Percentiles rank a stretch among this genome's conserved stretches.
These are phyloP conservation scores for Xylaria sp. DNA, from an alignment of 2,329 filamentous ascomycete species.

Conservation along the genomic window DNA sequence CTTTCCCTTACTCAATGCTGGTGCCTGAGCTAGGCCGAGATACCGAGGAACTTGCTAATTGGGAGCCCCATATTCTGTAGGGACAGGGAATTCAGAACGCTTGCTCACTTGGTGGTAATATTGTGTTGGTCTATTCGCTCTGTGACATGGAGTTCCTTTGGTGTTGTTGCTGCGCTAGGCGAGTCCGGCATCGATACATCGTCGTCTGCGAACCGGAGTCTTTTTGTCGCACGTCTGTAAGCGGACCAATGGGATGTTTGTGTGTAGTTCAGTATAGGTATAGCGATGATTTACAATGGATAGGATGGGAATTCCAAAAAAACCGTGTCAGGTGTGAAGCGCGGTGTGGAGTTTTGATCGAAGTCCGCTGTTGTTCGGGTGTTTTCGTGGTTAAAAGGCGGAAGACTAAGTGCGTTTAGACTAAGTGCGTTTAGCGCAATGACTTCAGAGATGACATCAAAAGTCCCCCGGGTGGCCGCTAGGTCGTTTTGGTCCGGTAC, in stretches of 20 bases:
- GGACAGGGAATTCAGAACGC: not conserved
- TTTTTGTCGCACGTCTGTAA: slow-evolving; percentile 1
- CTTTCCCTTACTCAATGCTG: not conserved
- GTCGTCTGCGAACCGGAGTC: not conserved
- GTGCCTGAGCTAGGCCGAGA: slow-evolving; percentile 10
- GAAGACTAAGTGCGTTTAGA: no score
- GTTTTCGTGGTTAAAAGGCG: slow-evolving; percentile 5
- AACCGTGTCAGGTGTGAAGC: slow-evolving; percentile 6
- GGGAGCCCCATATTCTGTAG: not conserved
- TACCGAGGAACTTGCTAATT: not conserved
- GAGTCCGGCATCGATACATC: not conserved
- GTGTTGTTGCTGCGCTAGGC: not conserved
- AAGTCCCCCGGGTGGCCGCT: slow-evolving; percentile 10
- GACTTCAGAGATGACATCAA: slow-evolving; percentile 32
- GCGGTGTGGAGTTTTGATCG: slow-evolving; percentile 18
- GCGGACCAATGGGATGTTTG: slow-evolving; percentile 11
- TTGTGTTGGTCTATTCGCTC: not conserved
- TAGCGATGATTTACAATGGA: not conserved
- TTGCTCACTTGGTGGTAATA: not conserved
- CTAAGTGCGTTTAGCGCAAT: not conserved
- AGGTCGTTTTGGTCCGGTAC: slow-evolving; percentile 21
- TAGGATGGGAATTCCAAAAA: slow-evolving; percentile 28
- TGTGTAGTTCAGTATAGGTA: no score
- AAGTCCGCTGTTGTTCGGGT: not conserved
- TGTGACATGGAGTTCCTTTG: not conserved